Evolutionary conservation across 2,329 filamentous ascomycete genomes (phyloP), one percentile per base, ranked within the genome.

Genomic region (Dothideomycetes sp.): DNA sequence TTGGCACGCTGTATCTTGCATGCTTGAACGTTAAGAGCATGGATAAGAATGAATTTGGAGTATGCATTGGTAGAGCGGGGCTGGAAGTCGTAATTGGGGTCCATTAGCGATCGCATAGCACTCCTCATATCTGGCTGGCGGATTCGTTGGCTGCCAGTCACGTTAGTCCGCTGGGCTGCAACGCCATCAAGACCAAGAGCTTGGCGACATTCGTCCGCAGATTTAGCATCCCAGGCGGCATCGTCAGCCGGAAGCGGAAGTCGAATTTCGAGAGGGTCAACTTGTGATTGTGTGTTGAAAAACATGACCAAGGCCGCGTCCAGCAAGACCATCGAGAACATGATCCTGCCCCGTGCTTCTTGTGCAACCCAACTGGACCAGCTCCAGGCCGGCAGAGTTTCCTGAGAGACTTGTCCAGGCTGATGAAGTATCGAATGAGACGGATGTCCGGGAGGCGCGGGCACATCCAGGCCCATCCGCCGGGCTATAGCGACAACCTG

Each of bases 221-320:
- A 71, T 22, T 61, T 64, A 3, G 81, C 81, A 49, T 85, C 81
- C 81, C 81, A 86, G 2, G 77, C 75, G 12, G 77, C 78, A 56
- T 86, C 82, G 49, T 86, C 81, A 11, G 74, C 72, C 7, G 82
- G 81, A 4, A 87, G 62, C n/a, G 80, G 79, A 29, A 85, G 57
- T 19, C 69, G 66, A 37, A 85, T 68, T 48, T 84, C 79, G 24
- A 77, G 66, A 7, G 69, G 61, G 43, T 84, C 75, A 31, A 85
- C 74, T 33, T 74, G 66, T 11, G 79, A 72, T 8, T 68, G 59
- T n/a, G 63, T 61, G 55, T 86, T 85, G 68, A 84, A 86, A 54
- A 79, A 86, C 15, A 86, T 70, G 14, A 74, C 74, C 53, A 80
- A 71, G 9, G 78, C 74, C 12, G 72, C 67, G 51, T 85, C 81